Base-by-base conservation (phyloP, 805 yeast genomes). In the Kuraishia cidri region DNA sequence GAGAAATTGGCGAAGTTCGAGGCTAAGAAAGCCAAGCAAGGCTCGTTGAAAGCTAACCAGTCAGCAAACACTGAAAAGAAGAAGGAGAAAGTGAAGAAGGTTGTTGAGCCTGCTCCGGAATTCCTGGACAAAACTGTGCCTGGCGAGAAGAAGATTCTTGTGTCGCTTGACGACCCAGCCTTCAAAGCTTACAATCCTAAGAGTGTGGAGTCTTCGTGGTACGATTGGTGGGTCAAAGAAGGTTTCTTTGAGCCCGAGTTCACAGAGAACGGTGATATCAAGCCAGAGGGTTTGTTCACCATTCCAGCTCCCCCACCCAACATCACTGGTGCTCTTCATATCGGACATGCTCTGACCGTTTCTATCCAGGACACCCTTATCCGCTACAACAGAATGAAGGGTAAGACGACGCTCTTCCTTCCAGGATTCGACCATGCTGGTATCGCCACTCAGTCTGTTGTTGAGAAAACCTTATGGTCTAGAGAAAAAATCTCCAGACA, bases 371-470 rank as follows among this genome's bases (percentile, higher is more conserved):
- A 92, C 58, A 60, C 97, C 17, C 72, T 92, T 53, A 78, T 88
- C 43, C 78, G 98, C 61, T 92, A 75, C 68, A 77, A 92, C 70
- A 81, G 98, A 67, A 92, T 92, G 98, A 79, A 79, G 60, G 97
- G 97, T 34, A 84, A 85, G 61, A 87, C 97, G 34, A 88, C 87
- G 10, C 65, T 92, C 41, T 92, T 81, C 61, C 58, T 92, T 37
- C 97, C 97, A 31, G 98, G 98, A 30, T 92, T 92, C 52, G 98
- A 92, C 62, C 98, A 92, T 55, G 98, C 98, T 24, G 98, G 98
- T 71, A 92, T 92, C 58, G 94, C 96, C 28, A 92, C 98, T 8
- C 98, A 92, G 62, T 83, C 96, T 12, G 97, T 92, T 44, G 97
- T 92, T 42, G 98, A 92, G 64, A 92, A 92, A 62, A 88, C 80